phyloP scores from a whole-genome alignment of 805 yeast species.

The Suhomyces tanzawaensis region DNA sequence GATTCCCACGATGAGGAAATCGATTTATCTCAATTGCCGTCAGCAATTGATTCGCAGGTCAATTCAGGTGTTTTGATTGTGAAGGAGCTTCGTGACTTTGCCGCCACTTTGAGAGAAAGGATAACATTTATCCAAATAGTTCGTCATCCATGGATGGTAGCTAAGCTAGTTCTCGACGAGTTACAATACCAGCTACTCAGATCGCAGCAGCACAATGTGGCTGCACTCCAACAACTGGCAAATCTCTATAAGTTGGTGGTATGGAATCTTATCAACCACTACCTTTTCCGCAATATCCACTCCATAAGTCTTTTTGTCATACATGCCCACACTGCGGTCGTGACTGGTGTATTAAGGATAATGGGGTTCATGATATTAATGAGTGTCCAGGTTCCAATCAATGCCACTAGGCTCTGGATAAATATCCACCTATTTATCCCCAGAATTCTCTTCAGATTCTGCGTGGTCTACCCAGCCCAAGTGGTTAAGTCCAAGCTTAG shows the following conservation, averaged over 20 bases:
- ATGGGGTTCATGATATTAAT: slow-evolving; percentile 7
- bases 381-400: slow-evolving; percentile 17
- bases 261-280: slow-evolving; percentile 16
- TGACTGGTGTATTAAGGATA: not conserved
- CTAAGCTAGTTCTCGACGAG: not conserved
- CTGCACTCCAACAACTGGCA: not conserved
- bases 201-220: not conserved
- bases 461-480: not conserved
- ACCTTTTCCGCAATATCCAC: slow-evolving; percentile 9
- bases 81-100: slow-evolving; percentile 1
- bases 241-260: slow-evolving; percentile 6
- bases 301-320: not conserved
- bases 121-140: not conserved
- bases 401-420: slow-evolving; percentile 11
- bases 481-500: not conserved
- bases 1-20: too few relatives aligned
- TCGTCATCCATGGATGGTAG: not conserved
- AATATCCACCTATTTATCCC: slow-evolving; percentile 21
- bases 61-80: not conserved
- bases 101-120: not conserved
- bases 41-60: too few relatives aligned
- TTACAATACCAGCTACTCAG: not conserved
- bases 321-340: not conserved
- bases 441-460: slow-evolving; percentile 14
- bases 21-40: too few relatives aligned